Conservation (phyloP, 2,329 filamentous ascomycete species). For the Arthrinium phaeospermum region DNA sequence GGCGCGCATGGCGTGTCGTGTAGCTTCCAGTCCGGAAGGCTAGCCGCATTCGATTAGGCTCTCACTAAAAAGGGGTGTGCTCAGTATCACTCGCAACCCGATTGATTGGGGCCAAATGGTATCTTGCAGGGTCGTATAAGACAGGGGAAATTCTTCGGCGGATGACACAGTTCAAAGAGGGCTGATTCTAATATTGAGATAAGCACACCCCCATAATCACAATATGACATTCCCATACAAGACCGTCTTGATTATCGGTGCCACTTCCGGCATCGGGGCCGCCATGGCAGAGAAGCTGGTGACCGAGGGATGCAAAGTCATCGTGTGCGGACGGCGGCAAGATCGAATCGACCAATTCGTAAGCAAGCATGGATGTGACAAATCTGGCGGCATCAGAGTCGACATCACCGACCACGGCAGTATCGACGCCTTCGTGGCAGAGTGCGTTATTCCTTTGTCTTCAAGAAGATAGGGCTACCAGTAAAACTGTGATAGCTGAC, state of each 20-base stretch:
- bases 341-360: slow-evolving; percentile 53
- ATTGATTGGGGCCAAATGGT: neutral
- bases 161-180: no score
- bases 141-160: neutral
- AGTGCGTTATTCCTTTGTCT: neutral
- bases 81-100: neutral
- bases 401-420: slow-evolving; percentile 48
- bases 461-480: neutral
- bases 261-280: slow-evolving; percentile 56
- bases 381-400: slow-evolving; percentile 41
- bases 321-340: slow-evolving; percentile 52
- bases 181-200: neutral
- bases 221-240: slow-evolving; percentile 55
- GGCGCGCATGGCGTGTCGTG: neutral
- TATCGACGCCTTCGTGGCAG: slow-evolving; percentile 39
- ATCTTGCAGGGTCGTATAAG: neutral
- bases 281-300: slow-evolving; percentile 46
- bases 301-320: slow-evolving; percentile 48
- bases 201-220: neutral
- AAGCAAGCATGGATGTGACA: slow-evolving; percentile 42
- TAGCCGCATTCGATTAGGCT: neutral
- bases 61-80: neutral
- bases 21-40: neutral
- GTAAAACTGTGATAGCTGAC: slow-evolving; percentile 9
- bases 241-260: slow-evolving; percentile 55